Evolutionary conservation across 257 asterid genomes (phyloP).

Genomic region (Nicotiana undulata): DNA sequence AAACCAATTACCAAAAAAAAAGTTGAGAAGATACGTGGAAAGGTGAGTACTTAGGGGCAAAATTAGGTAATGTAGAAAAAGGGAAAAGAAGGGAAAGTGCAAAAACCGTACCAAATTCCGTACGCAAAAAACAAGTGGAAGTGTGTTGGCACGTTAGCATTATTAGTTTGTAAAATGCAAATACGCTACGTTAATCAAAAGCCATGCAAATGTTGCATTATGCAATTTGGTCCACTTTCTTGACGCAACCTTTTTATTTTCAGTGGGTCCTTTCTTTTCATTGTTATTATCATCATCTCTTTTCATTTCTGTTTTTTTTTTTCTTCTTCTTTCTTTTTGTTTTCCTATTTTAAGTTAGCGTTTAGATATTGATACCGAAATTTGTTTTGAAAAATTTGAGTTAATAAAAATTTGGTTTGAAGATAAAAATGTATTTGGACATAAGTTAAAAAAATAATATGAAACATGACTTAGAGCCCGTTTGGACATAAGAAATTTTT

Average conservation of each 20-base stretch:
- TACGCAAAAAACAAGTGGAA: neutral
- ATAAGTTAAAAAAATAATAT: too few relatives aligned
- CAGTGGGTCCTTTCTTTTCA: neutral
- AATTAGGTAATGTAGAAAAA: neutral
- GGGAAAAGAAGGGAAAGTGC: neutral
- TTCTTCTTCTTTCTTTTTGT: neutral
- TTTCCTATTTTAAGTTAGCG: too few relatives aligned
- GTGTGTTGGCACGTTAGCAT: neutral
- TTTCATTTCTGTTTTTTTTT: neutral
- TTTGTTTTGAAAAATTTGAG: too few relatives aligned
- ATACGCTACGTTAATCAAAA: neutral
- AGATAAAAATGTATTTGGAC: too few relatives aligned
- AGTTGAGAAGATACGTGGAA: neutral
- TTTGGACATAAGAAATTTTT: too few relatives aligned
- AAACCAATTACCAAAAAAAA: neutral
- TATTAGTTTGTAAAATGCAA: neutral
- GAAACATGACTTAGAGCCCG: too few relatives aligned
- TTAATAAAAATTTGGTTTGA: too few relatives aligned
- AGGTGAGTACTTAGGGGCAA: neutral
- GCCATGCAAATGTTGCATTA: neutral
- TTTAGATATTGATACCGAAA: too few relatives aligned
- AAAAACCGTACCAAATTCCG: slow-evolving; percentile 13
- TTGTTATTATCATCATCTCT: neutral
- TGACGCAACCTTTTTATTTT: neutral
- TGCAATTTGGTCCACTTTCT: neutral